These are phyloP conservation scores for Pseudopyricularia javanii DNA, from an alignment of 2,329 filamentous ascomycete genomes.

Conservation along the genomic window DNA sequence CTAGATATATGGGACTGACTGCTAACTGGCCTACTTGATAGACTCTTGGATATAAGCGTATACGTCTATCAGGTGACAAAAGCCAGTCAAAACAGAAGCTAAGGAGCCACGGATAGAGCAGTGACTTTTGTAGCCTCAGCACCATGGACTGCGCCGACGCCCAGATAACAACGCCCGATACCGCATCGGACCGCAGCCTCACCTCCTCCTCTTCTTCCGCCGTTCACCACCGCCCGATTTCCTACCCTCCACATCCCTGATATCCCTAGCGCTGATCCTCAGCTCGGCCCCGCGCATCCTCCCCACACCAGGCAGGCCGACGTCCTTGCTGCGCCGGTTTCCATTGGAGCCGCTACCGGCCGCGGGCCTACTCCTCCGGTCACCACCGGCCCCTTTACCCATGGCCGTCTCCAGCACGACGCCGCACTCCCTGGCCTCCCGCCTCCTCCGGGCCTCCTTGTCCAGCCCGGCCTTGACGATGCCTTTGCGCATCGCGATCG, in stretches of 20 bases:
- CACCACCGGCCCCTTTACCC: slow-evolving; percentile 24
- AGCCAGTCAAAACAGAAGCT: too few species aligned
- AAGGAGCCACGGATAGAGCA: too few species aligned
- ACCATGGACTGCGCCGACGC: too few species aligned
- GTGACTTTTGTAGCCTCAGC: too few species aligned
- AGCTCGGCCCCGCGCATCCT: slow-evolving; percentile 70
- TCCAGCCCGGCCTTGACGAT: slow-evolving; percentile 55
- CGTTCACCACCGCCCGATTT: slow-evolving; percentile 15
- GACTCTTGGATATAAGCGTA: too few species aligned
- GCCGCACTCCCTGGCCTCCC: slow-evolving; percentile 79
- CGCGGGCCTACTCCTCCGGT: neutral
- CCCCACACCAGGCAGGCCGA: slow-evolving; percentile 70
- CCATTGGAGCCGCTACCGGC: slow-evolving; percentile 5
- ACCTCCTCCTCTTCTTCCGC: slow-evolving; percentile 22
- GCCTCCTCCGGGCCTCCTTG: slow-evolving; percentile 59
- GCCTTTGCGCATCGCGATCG: slow-evolving; percentile 75
- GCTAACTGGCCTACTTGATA: too few species aligned
- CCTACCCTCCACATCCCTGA: slow-evolving; percentile 54
- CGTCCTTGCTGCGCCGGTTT: slow-evolving; percentile 20
- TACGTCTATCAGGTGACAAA: too few species aligned
- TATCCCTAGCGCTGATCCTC: slow-evolving; percentile 65
- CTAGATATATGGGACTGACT: too few species aligned
- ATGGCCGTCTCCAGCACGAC: slow-evolving; percentile 63
- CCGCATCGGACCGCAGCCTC: slow-evolving; percentile 10
- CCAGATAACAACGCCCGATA: too few species aligned